Percentiles rank a stretch among this genome's conserved stretches.
Evolutionary conservation across 305 asterid genomes (phyloP).

Genomic region (Withania somnifera): DNA sequence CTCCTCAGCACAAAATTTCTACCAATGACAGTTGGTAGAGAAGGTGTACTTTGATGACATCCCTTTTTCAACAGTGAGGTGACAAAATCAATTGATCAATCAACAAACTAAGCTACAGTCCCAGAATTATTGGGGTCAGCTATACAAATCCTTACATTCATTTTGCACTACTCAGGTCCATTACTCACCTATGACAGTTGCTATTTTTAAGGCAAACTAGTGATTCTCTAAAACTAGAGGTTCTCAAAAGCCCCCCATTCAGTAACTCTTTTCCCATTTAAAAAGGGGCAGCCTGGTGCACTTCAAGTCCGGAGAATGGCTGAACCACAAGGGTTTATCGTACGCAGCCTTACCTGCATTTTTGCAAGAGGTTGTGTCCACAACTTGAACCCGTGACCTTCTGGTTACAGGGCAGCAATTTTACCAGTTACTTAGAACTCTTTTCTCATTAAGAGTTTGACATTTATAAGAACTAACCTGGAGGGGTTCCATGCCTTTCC

Average conservation of each 20-base stretch:
- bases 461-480: not conserved
- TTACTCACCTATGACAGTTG: not conserved
- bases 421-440: too few species aligned
- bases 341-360: too few species aligned
- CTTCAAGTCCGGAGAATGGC: too few species aligned
- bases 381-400: too few species aligned
- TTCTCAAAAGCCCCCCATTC: not conserved
- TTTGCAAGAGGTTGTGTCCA: too few species aligned
- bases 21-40: not conserved
- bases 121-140: not conserved
- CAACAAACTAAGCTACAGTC: not conserved
- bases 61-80: not conserved
- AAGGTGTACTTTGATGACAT: not conserved
- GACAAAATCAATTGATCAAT: not conserved
- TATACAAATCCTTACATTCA: not conserved
- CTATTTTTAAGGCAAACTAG: not conserved
- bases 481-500: not conserved
- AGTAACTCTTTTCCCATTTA: not conserved
- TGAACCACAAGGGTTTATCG: too few species aligned
- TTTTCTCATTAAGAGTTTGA: not conserved
- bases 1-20: not conserved
- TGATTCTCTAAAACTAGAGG: not conserved
- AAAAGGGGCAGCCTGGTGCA: too few species aligned
- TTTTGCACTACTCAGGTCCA: not conserved
- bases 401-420: too few species aligned